Percentiles rank a stretch among this genome's conserved stretches.
Evolutionary conservation across 2,329 filamentous ascomycete species (phyloP).

Genomic region (Neodidymelliopsis sp.): DNA sequence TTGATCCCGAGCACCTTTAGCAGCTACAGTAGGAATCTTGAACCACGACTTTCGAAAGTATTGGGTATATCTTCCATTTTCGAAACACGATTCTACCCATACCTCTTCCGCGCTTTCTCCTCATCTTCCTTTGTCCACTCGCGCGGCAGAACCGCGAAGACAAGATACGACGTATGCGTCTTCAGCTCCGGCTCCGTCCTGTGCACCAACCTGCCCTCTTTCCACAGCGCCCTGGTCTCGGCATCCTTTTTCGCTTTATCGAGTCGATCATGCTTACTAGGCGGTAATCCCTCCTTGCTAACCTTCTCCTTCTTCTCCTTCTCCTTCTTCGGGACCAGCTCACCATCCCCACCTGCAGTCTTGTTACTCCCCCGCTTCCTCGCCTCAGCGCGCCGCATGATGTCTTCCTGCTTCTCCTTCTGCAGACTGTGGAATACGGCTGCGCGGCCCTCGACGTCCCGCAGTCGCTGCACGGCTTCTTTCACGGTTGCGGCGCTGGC

Average conservation of each 20-base stretch:
- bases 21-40: background rate
- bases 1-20: background rate
- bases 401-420: slow-evolving; percentile 52
- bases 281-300: slow-evolving; percentile 34
- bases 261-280: slow-evolving; percentile 41
- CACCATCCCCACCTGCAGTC: slow-evolving; percentile 7
- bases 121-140: slow-evolving; percentile 89
- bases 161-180: slow-evolving; percentile 95
- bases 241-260: slow-evolving; percentile 38
- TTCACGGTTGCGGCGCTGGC: slow-evolving; percentile 75
- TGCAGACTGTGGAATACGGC: slow-evolving; percentile 66
- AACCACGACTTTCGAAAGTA: background rate
- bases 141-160: slow-evolving; percentile 88
- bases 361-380: slow-evolving; percentile 37
- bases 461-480: slow-evolving; percentile 78
- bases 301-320: slow-evolving; percentile 27
- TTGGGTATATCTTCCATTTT: slow-evolving; percentile 1
- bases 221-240: slow-evolving; percentile 59
- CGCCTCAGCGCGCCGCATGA: slow-evolving; percentile 51
- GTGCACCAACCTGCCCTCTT: slow-evolving; percentile 79
- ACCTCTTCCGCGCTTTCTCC: slow-evolving; percentile 62
- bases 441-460: slow-evolving; percentile 74
- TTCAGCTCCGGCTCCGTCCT: slow-evolving; percentile 88
- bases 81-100: background rate
- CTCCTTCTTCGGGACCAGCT: slow-evolving; percentile 22